A percentile compares a stretch with the other conserved stretches of the same genome.
Conservation (phyloP, 805 yeast genomes). For the Diddensiella caesifluorescens region DNA sequence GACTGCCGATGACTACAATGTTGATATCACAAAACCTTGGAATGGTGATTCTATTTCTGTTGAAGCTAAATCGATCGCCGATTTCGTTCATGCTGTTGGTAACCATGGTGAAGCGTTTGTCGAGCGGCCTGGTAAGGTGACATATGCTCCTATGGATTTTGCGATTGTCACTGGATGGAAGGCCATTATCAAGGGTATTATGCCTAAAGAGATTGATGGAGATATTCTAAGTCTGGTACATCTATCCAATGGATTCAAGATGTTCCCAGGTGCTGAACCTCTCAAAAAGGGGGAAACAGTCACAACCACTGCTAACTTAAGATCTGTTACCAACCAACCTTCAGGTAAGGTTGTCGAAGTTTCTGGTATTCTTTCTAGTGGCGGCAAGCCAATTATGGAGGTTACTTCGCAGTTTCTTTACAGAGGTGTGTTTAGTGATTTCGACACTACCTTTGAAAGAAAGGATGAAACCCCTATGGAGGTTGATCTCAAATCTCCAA, state of each 20-base stretch:
- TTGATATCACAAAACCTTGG: conserved; percentile 64
- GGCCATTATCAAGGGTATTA: conserved; percentile 95
- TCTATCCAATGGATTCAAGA: conserved; percentile 87
- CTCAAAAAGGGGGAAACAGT: conserved; percentile 84
- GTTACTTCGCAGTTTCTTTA: conserved; percentile 93
- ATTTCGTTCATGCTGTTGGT: conserved; percentile 95
- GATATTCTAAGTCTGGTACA: conserved; percentile 92
- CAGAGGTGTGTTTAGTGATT: conserved; percentile 87
- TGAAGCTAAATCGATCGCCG: conserved; percentile 72
- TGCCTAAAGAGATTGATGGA: conserved; percentile 95
- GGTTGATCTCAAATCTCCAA: conserved; percentile 62
- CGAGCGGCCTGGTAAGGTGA: conserved; percentile 65
- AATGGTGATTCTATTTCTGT: conserved; percentile 65
- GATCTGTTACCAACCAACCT: conserved; percentile 83
- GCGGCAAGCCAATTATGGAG: conserved; percentile 78
- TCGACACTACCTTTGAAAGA: conserved; percentile 86
- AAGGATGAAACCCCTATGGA: conserved; percentile 82
- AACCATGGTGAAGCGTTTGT: conserved; percentile 96
- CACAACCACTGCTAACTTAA: conserved; percentile 74
- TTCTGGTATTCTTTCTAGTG: conserved; percentile 69
- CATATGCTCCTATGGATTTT: conserved; percentile 97
- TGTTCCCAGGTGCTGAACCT: conserved; percentile 88
- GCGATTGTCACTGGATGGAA: conserved; percentile 99
- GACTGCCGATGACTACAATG: conserved; percentile 46
- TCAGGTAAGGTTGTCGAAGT: conserved; percentile 96